phyloP scores from a whole-genome alignment of 345 rosid genomes.

The Melaleuca quinquenervia region DNA sequence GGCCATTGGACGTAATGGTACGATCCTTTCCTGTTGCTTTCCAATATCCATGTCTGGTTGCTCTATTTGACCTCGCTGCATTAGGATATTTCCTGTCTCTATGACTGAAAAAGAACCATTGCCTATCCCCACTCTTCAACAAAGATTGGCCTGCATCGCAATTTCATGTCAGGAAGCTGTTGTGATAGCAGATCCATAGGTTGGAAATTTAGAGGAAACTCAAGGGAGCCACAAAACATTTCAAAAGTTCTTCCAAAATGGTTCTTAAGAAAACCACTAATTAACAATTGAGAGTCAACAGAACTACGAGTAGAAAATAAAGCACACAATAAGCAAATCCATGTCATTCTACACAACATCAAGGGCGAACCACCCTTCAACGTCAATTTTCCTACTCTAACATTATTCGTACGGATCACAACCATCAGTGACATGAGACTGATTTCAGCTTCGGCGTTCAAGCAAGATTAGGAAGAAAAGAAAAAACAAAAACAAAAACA shows the following conservation, averaged over 20 bases:
- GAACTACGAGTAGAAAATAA: background rate
- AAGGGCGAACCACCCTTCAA: background rate
- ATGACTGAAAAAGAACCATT: slow-evolving; percentile 84
- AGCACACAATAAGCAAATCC: background rate
- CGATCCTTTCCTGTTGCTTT: slow-evolving; percentile 92
- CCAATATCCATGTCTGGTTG: slow-evolving; percentile 70
- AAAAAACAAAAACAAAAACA: background rate
- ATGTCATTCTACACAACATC: background rate
- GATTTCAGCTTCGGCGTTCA: background rate
- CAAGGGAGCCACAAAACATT: background rate
- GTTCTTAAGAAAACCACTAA: background rate
- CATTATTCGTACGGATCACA: background rate
- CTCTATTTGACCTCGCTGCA: slow-evolving; percentile 83
- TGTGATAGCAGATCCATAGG: background rate
- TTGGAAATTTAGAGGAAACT: background rate
- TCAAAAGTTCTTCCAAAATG: background rate
- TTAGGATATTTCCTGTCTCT: slow-evolving; percentile 87
- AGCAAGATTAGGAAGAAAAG: background rate
- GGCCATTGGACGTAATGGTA: slow-evolving; percentile 29
- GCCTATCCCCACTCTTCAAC: slow-evolving; percentile 75
- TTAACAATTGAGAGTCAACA: background rate
- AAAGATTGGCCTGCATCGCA: slow-evolving; percentile 38
- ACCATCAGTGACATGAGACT: background rate
- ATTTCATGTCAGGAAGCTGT: background rate
- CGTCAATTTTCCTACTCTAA: background rate